Evolutionary conservation across 2,329 filamentous ascomycete species (phyloP), one percentile per base, ranked within the genome.

Genomic region (Cladobotryum mycophilum): DNA sequence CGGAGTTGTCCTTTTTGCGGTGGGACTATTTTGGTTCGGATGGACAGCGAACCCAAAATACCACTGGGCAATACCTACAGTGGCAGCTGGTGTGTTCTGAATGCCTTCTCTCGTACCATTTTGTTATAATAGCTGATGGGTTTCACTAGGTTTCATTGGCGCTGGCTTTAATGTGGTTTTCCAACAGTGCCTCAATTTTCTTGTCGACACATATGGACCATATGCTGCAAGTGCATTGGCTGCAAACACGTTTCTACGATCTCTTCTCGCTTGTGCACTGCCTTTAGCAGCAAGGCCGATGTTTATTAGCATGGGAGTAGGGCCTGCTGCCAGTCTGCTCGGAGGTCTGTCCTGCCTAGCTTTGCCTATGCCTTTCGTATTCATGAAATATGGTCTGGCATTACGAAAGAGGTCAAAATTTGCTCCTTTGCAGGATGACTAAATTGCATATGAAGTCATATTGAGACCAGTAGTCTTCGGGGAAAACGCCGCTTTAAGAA

Each of bases 181-280:
- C 57, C 73, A 81, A 41, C 65, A 70, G 33, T 76, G 73, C 55
- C 64, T 79, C 33, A 80, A 76, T 56, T 80, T 80, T 49, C 67
- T 81, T 5, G 73, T 77, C 41, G 78, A 80, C 57, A 66, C 70
- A 1, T 80, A 79, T 52, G 73, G 78, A 30, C 64, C 73, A 51
- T 79, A 83, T 54, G 79, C 81, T 0, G 83, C 85, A 13, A 76
- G 74, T 3, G 84, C 81, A 1, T 76, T 85, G 5, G 83, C 84
- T 0, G 82, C 82, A 1, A 84, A 76, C 54, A 84, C 82, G 0
- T 75, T 86, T 2, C 64, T 81, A 5, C 69, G 83, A 2, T 74
- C 70, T 0, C 65, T 82, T 0, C 70, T 81, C 17, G 82, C 80
- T 8, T 81, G 78, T 1, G 69, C 80, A 3, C 69, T 85, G 1